These are phyloP conservation scores for Ascochyta rabiei DNA, from an alignment of 2,329 filamentous ascomycete species.

Conservation along the genomic window DNA sequence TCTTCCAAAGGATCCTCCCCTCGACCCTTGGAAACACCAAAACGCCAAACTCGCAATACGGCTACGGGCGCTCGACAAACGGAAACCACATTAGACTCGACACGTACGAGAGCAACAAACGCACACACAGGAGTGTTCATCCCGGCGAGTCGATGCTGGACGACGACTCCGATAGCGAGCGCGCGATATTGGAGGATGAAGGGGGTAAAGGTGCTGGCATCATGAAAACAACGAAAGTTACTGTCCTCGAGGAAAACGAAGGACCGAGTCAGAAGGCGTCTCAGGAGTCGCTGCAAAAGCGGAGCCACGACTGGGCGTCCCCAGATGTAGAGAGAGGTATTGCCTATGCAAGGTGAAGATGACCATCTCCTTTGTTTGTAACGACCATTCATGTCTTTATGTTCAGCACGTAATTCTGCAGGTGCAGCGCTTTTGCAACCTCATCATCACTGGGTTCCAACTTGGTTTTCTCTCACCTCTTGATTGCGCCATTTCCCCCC, in stretches of 20 bases:
- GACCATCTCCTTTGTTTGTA: background rate
- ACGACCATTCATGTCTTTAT: background rate
- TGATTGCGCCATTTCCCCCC: too few relatives aligned
- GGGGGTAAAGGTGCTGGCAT: conserved; percentile 29
- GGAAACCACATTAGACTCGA: conserved; percentile 19
- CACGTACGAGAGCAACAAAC: conserved; percentile 17
- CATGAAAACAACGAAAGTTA: conserved; percentile 33
- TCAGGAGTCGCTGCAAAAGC: conserved; percentile 12
- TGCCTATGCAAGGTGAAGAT: background rate
- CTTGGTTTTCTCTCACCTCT: too few relatives aligned
- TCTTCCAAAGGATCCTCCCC: conserved; percentile 27
- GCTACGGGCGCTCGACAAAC: conserved; percentile 19
- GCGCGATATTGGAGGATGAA: conserved; percentile 31
- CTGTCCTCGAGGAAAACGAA: conserved; percentile 17
- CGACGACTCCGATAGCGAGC: conserved; percentile 35
- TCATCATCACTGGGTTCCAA: too few relatives aligned
- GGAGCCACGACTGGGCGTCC: conserved; percentile 16
- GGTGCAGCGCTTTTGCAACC: background rate
- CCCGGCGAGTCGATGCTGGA: conserved; percentile 31
- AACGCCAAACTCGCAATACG: conserved; percentile 15
- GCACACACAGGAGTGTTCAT: conserved; percentile 6
- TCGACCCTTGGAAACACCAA: conserved; percentile 18
- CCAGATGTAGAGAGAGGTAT: conserved; percentile 9
- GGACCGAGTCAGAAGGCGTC: conserved; percentile 5
- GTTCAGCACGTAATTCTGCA: background rate